These are phyloP conservation scores for Diaporthe vaccinii DNA, from an alignment of 2,329 filamentous ascomycete genomes.

Conservation along the genomic window DNA sequence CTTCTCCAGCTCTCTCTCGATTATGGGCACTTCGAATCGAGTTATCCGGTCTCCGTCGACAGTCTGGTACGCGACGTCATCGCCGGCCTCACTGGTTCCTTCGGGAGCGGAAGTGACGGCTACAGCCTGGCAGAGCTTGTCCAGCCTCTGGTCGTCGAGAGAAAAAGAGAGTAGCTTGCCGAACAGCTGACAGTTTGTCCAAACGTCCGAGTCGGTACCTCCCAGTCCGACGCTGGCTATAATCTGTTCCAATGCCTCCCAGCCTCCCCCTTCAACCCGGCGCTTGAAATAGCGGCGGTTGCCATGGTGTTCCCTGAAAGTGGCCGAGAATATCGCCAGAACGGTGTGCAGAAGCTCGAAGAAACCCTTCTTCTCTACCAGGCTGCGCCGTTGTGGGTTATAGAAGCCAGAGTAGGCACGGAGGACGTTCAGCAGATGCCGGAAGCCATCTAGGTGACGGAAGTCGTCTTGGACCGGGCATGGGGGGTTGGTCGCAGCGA, in stretches of 20 bases:
- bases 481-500: conserved; percentile 62
- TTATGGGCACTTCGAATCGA: conserved; percentile 45
- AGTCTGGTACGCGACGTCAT: conserved; percentile 17
- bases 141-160: conserved; percentile 81
- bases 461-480: conserved; percentile 81
- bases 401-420: conserved; percentile 82
- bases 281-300: conserved; percentile 90
- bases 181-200: conserved; percentile 81
- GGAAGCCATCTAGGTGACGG: conserved; percentile 83
- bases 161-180: conserved; percentile 86
- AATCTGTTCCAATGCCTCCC: conserved; percentile 80
- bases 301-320: conserved; percentile 83
- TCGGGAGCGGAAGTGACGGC: conserved; percentile 44
- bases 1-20: conserved; percentile 58
- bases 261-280: conserved; percentile 82
- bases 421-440: conserved; percentile 77
- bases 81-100: conserved; percentile 31
- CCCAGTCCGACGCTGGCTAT: conserved; percentile 77
- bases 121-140: conserved; percentile 74
- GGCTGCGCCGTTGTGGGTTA: conserved; percentile 72
- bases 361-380: conserved; percentile 73
- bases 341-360: conserved; percentile 79
- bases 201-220: conserved; percentile 75
- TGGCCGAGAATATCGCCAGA: conserved; percentile 81
- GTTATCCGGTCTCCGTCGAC: conserved; percentile 18